Percentiles rank a stretch among this genome's conserved stretches.
Conservation (phyloP, 176 grass and related monocot species). For the Avena atlantica region DNA sequence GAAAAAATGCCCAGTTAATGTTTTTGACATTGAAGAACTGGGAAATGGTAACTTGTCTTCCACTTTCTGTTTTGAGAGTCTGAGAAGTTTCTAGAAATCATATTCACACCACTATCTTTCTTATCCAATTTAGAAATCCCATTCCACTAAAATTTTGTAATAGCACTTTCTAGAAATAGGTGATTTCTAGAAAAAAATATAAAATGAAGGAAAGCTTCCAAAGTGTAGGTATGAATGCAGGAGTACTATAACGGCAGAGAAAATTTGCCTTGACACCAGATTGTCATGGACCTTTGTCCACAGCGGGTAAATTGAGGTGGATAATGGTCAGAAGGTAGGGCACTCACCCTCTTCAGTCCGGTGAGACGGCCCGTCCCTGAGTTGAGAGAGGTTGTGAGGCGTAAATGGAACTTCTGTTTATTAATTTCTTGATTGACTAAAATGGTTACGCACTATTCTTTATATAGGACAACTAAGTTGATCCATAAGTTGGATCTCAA, state of each 20-base stretch:
- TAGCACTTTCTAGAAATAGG: not conserved
- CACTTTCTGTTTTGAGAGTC: conserved; percentile 29
- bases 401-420: conserved; percentile 6
- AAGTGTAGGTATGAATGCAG: conserved; percentile 2
- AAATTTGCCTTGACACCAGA: not conserved
- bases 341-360: not conserved
- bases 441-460: not conserved
- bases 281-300: not conserved
- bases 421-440: not conserved
- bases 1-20: conserved; percentile 74
- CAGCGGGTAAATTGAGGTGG: not conserved
- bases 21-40: conserved; percentile 97
- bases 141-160: not conserved
- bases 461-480: conserved; percentile 10
- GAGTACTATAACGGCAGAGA: not conserved
- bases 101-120: conserved; percentile 8
- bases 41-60: conserved; percentile 64
- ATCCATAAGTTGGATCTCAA: not conserved
- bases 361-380: not conserved
- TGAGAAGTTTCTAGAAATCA: conserved; percentile 5
- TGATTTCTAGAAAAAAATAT: not conserved
- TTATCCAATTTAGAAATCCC: not conserved
- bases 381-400: not conserved
- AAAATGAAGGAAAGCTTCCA: conserved; percentile 22
- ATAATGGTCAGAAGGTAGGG: not conserved